A percentile compares a stretch with the other conserved stretches of the same genome.
These are phyloP conservation scores for Scheffersomyces stipitis DNA, from an alignment of 805 yeast genomes.

Conservation along the genomic window DNA sequence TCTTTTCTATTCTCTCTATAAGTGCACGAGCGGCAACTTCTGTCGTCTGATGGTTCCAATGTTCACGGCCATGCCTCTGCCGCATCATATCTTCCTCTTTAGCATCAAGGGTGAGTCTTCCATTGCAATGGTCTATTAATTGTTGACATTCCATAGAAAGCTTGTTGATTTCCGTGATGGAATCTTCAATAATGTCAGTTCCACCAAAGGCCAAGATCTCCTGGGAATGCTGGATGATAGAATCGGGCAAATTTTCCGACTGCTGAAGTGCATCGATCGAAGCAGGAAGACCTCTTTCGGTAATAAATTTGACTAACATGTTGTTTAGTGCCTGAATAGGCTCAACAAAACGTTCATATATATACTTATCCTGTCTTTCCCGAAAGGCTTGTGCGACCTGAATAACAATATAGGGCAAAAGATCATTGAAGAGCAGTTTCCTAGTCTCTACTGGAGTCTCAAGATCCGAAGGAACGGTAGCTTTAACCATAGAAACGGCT, in stretches of 20 bases:
- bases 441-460: slow-evolving; percentile 25
- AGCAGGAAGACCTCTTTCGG: slow-evolving; percentile 57
- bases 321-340: slow-evolving; percentile 52
- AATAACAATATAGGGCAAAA: slow-evolving; percentile 66
- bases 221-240: slow-evolving; percentile 55
- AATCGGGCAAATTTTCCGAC: slow-evolving; percentile 58
- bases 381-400: slow-evolving; percentile 66
- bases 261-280: slow-evolving; percentile 59
- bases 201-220: slow-evolving; percentile 59
- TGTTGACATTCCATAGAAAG: slow-evolving; percentile 41
- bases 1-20: slow-evolving; percentile 38
- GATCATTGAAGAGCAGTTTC: slow-evolving; percentile 48
- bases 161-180: slow-evolving; percentile 46
- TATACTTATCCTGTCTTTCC: slow-evolving; percentile 60
- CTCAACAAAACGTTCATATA: slow-evolving; percentile 40
- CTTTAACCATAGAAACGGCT: slow-evolving; percentile 58
- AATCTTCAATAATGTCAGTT: slow-evolving; percentile 33
- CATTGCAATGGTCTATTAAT: slow-evolving; percentile 46
- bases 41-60: slow-evolving; percentile 56
- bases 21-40: slow-evolving; percentile 42
- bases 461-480: slow-evolving; percentile 34
- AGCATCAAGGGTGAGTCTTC: slow-evolving; percentile 48
- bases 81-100: slow-evolving; percentile 56
- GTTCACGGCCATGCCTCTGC: slow-evolving; percentile 48
- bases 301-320: slow-evolving; percentile 43